These are phyloP conservation scores for Austroboletus niveus DNA, from an alignment of 1,284 basidiomycete genomes.

Conservation along the genomic window DNA sequence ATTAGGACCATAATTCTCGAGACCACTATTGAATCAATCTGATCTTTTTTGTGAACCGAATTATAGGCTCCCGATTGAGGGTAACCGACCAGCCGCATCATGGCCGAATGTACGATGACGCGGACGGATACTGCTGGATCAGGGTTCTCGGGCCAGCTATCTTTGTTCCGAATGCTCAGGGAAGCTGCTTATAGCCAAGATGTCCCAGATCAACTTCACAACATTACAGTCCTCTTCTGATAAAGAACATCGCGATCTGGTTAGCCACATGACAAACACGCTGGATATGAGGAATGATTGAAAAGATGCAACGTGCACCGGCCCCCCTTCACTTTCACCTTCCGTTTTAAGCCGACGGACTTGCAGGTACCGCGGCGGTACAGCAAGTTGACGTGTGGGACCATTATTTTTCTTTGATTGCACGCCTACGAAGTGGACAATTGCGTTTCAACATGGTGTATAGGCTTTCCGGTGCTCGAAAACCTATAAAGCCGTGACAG, in stretches of 20 bases:
- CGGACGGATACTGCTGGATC: slow-evolving; percentile 15
- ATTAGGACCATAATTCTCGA: neutral
- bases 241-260: slow-evolving; percentile 21
- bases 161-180: slow-evolving; percentile 28
- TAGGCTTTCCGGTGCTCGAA: slow-evolving; percentile 20
- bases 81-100: slow-evolving; percentile 12
- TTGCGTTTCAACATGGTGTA: slow-evolving; percentile 26
- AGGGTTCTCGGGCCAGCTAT: slow-evolving; percentile 21
- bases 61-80: slow-evolving; percentile 7
- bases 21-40: neutral
- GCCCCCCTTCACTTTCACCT: neutral
- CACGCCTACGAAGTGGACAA: slow-evolving; percentile 20
- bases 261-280: slow-evolving; percentile 34
- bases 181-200: slow-evolving; percentile 25
- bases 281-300: slow-evolving; percentile 9
- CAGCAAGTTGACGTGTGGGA: slow-evolving; percentile 30
- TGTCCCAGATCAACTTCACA: slow-evolving; percentile 18
- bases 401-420: slow-evolving; percentile 11
- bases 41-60: slow-evolving; percentile 7
- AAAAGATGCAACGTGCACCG: slow-evolving; percentile 20
- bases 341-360: slow-evolving; percentile 5
- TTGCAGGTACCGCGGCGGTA: slow-evolving; percentile 19
- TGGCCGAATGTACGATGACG: slow-evolving; percentile 22
- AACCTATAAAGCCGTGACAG: slow-evolving; percentile 30
- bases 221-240: slow-evolving; percentile 22